phyloP scores from a whole-genome alignment of 2,329 filamentous ascomycete genomes.

The Plectosphaerella sp. region DNA sequence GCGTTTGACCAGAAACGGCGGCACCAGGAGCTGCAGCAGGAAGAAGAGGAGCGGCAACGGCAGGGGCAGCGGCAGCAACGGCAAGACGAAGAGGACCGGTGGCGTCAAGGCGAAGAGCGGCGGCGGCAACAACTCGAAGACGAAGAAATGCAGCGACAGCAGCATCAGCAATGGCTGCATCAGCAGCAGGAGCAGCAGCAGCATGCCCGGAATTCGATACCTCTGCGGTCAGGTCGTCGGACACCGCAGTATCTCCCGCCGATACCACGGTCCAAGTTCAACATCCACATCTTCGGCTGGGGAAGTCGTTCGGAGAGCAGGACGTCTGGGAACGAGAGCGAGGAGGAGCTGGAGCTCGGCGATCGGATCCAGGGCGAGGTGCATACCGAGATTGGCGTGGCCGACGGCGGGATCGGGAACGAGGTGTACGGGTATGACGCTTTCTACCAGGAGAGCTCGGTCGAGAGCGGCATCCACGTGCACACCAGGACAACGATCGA shows the following conservation, averaged over 20 bases:
- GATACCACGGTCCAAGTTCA: not conserved
- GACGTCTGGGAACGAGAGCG: constrained; percentile 16
- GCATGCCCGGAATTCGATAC: not conserved
- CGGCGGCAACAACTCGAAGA: not conserved
- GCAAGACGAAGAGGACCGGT: too few species aligned
- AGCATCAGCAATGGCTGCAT: not conserved
- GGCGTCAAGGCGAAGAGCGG: too few species aligned
- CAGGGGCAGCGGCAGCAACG: not conserved
- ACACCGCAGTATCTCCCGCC: too few species aligned
- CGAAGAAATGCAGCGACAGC: not conserved
- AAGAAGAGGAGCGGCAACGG: not conserved
- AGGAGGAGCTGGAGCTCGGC: constrained; percentile 18
- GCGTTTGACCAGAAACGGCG: not conserved
- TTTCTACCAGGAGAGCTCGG: constrained; percentile 1
- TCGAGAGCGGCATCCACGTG: constrained; percentile 13
- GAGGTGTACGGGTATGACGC: not conserved
- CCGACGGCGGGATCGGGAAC: not conserved
- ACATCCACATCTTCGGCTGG: not conserved
- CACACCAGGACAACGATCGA: constrained; percentile 10
- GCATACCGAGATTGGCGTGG: constrained; percentile 20
- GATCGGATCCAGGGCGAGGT: constrained; percentile 24
- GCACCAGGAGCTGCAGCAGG: not conserved
- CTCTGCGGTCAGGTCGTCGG: constrained; percentile 1
- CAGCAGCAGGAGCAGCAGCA: not conserved
- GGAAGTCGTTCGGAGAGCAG: not conserved